Percentiles rank a stretch among this genome's conserved stretches.
These are phyloP conservation scores for Aspergillus calidoustus DNA, from an alignment of 2,329 filamentous ascomycete species.

Conservation along the genomic window DNA sequence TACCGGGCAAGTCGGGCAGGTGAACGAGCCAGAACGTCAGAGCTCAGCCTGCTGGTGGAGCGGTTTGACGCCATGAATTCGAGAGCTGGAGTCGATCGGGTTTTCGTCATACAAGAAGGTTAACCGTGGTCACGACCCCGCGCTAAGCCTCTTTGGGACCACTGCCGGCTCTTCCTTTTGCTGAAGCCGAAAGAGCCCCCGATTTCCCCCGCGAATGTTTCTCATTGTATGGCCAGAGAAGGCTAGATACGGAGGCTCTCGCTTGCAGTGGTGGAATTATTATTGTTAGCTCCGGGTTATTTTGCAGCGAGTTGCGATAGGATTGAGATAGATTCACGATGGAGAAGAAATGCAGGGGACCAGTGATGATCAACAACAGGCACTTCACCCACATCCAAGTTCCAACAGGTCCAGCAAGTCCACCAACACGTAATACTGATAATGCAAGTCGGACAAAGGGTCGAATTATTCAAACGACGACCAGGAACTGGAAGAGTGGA, in stretches of 20 bases:
- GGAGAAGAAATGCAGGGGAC: background rate
- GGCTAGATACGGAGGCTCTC: background rate
- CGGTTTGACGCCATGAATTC: conserved; percentile 24
- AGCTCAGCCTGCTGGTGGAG: conserved; percentile 13
- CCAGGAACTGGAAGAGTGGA: conserved; percentile 21
- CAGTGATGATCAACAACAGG: background rate
- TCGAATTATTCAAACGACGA: conserved; percentile 5
- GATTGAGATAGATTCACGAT: background rate
- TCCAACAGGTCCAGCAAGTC: background rate
- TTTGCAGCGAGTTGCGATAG: background rate
- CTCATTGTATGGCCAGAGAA: background rate
- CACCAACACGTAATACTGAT: conserved; percentile 10
- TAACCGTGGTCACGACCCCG: conserved; percentile 21
- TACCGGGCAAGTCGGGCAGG: conserved; percentile 9
- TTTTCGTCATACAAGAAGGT: conserved; percentile 22
- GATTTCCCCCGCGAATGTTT: conserved; percentile 23
- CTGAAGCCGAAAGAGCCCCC: conserved; percentile 23
- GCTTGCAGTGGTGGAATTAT: conserved; percentile 9
- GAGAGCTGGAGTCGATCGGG: background rate
- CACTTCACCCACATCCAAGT: background rate
- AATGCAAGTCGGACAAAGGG: background rate
- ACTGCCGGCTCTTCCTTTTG: conserved; percentile 26
- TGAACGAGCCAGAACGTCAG: conserved; percentile 19
- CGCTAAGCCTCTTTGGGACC: conserved; percentile 23
- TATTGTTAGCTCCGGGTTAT: background rate